Evolutionary conservation across 2,329 filamentous ascomycete species (phyloP).

Genomic region (Acrocalymma vagum): DNA sequence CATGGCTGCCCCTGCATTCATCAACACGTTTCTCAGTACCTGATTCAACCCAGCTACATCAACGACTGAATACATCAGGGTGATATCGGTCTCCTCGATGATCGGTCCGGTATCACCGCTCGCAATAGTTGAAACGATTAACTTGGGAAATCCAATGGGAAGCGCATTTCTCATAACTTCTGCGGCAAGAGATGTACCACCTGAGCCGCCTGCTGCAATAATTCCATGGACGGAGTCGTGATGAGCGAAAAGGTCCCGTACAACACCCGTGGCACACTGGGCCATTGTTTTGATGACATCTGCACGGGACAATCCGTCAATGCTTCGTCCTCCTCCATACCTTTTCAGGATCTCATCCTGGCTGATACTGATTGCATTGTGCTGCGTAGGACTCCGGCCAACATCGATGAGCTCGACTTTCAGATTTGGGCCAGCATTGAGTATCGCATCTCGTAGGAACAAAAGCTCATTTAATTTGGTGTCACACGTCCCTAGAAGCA

Average conservation of each 20-base stretch:
- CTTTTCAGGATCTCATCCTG: conserved; percentile 53
- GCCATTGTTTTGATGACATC: conserved; percentile 68
- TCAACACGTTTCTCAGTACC: conserved; percentile 65
- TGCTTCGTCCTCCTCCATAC: conserved; percentile 33
- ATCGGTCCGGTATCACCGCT: conserved; percentile 71
- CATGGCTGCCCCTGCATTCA: conserved; percentile 70
- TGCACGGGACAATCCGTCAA: conserved; percentile 56
- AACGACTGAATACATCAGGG: conserved; percentile 75
- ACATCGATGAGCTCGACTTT: conserved; percentile 64
- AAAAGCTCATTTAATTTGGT: conserved; percentile 69
- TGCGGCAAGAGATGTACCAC: conserved; percentile 68
- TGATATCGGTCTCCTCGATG: conserved; percentile 74
- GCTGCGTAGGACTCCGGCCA: conserved; percentile 55
- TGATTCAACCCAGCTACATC: conserved; percentile 73
- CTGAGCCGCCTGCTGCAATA: conserved; percentile 68
- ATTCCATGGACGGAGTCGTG: conserved; percentile 63
- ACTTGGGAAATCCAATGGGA: conserved; percentile 73
- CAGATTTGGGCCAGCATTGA: conserved; percentile 31
- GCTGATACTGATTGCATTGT: conserved; percentile 58
- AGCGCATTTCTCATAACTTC: conserved; percentile 67
- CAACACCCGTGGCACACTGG: conserved; percentile 53
- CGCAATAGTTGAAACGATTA: conserved; percentile 75
- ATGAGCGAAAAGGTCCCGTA: conserved; percentile 54
- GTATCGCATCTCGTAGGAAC: conserved; percentile 61
- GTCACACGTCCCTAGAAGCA: conserved; percentile 70